These are phyloP conservation scores for Fraxinus velutina DNA, from an alignment of 305 asterid genomes.

Conservation along the genomic window DNA sequence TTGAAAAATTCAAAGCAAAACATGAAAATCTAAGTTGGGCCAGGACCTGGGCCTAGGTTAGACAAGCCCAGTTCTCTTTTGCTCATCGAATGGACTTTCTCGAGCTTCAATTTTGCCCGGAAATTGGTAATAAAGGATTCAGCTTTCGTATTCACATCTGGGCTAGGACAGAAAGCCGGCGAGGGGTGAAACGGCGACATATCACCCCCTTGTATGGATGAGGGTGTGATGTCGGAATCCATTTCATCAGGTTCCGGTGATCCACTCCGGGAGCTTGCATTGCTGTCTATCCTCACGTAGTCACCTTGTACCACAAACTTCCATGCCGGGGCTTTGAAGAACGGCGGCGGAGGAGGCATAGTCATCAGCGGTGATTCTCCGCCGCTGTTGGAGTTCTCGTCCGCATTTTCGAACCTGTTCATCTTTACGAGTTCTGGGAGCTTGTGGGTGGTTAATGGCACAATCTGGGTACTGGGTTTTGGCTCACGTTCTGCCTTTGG, in stretches of 20 bases:
- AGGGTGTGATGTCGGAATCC: conserved; percentile 61
- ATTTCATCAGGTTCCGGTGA: conserved; percentile 64
- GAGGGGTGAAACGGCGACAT: conserved; percentile 40
- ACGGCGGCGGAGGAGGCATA: conserved; percentile 66
- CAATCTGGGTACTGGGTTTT: conserved; percentile 20
- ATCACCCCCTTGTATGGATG: conserved; percentile 33
- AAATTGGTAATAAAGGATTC: conserved; percentile 62
- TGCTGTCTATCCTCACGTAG: conserved; percentile 66
- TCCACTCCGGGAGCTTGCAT: conserved; percentile 57
- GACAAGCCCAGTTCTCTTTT: conserved; percentile 41
- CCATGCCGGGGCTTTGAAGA: conserved; percentile 62
- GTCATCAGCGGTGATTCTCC: conserved; percentile 57
- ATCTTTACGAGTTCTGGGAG: conserved; percentile 30
- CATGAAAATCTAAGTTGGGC: conserved; percentile 10
- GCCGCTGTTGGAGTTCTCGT: conserved; percentile 53
- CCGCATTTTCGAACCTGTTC: conserved; percentile 35
- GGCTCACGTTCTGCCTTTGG: conserved; percentile 27
- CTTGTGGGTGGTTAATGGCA: conserved; percentile 12
- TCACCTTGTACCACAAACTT: conserved; percentile 76
- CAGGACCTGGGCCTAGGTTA: conserved; percentile 35
- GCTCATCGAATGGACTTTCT: conserved; percentile 45
- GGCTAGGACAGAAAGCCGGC: conserved; percentile 69
- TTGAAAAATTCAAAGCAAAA: not conserved
- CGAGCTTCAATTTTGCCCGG: conserved; percentile 60
- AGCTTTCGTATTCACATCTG: conserved; percentile 77